Evolutionary conservation across 768 basidiomycete species (phyloP), one percentile per base, ranked within the genome.

Genomic region (Zangia roseola): DNA sequence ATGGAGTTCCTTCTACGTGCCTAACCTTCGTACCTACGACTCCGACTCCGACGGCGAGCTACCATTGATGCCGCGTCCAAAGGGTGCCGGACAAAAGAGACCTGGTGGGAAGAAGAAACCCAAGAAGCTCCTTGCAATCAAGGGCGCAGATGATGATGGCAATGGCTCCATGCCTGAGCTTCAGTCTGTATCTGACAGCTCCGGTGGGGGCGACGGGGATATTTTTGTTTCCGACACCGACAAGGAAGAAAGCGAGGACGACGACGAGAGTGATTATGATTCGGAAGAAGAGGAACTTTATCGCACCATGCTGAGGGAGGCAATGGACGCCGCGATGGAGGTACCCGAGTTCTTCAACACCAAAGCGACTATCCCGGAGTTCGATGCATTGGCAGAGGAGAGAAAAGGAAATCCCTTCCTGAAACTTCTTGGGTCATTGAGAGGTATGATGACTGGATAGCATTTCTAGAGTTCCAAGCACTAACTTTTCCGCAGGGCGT

Each of bases 331-430:
- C 16, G 82, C 80, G 1, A 72, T 79, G 56, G 71, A 81, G 43
- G 74, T 68, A 35, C 71, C 78, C 17, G 84, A 83, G 46, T 83
- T 82, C 64, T 73, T 81, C 42, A 80, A 85, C 59, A 71, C 72
- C 25, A 72, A 69, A 47, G 71, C 72, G 7, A 61, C 68, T 3
- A 71, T 76, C 5, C 71, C 80, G 44, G 72, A 77, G 41, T 74
- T 76, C 40, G 62, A 72, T 34, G 63, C 72, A 12, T 54, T 74
- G 6, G 65, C 68, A 13, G 79, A 82, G 20, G 76, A 79, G 44
- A 72, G 76, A 44, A 84, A 83, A 59, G 79, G 75, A 17, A 93
- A 92, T 59, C 86, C 88, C 0, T 91, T 93, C 64, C 64, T 91
- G 57, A 90, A 84, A 62, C 65, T 91, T 30, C 71, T 93, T 54